Evolutionary conservation across 805 yeast genomes (phyloP), one percentile per base, ranked within the genome.

Genomic region (Candida oleophila): DNA sequence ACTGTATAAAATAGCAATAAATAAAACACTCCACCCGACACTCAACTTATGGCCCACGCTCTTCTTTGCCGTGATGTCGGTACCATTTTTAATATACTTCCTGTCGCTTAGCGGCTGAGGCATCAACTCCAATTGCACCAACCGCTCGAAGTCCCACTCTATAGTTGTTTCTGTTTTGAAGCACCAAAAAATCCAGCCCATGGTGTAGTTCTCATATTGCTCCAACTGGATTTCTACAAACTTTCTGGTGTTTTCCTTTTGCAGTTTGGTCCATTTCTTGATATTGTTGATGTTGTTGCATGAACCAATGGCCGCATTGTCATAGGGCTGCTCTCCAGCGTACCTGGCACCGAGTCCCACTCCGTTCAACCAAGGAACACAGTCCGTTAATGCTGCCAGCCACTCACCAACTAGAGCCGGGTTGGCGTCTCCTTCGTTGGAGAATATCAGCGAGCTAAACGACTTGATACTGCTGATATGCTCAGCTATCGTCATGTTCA

Each of bases 121-220:
- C 64, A 85, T 79, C 41, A 85, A 59, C 3, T 69, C 79, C 30
- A 69, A 57, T 16, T 72, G 61, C 7, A 78, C 73, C 54, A 85
- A 69, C 44, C 74, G 65, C 45, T 68, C 57, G 56, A 81, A 77
- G 57, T 83, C 88, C 89, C 89, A 84, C 59, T 83, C 89, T 18
- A 79, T 66, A 1, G 87, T 78, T 46, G 65, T 60, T 56, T 85
- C 90, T 0, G 88, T 83, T 59, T 82, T 83, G 68, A 75, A 83
- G 54, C 81, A 80, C 90, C 89, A 85, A 55, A 83, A 84, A 34
- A 83, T 76, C 80, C 83, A 84, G 0, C 89, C 89, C 9, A 67
- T 66, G 32, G 74, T 68, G 41, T 59, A 49, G 44, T 67, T 53
- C 18, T 66, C 67, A 57, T 73, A 84, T 22, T 78, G 70, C 42